Evolutionary conservation across 768 basidiomycete genomes (phyloP), one percentile per base, ranked within the genome.

Genomic region (Pulveroboletus ravenelii): DNA sequence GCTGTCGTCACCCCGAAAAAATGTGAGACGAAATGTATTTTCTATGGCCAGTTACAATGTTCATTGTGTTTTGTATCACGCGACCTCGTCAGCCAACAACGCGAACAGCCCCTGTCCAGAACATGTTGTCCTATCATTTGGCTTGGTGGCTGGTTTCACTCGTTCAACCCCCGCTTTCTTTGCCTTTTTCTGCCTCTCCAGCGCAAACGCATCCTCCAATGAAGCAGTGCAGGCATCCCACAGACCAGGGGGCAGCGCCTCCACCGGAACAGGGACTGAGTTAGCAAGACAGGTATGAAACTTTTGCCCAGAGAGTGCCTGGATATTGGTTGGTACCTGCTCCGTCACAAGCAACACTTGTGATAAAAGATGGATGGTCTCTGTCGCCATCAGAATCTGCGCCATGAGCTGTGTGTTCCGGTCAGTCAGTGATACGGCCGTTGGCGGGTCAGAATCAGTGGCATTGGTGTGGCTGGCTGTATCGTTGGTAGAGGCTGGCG

Each of bases 401-500:
- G 87, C 85, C 45, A 74, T 71, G 14, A 90, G 73, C 57, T 89
- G 88, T 38, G 89, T 69, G 58, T 81, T 78, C 6, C 87, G 74
- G 60, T 86, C 81, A 17, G 67, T 62, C 20, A 84, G 68, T 0
- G 73, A 71, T 6, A 53, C 34, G 23, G 38, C 9, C 10, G 35
- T 29, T 43, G 58, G 56, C 45, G 12, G 23, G 45, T 17, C 44
- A 51, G 41, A 34, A 14, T 51, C 48, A 5, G 51, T 47, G 63
- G 68, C 51, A 47, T 42, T 47, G 52, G 49, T 20, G 8, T 49
- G 56, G 58, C 47, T 12, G 10, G 53, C 62, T 64, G 61, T 64
- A 18, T 41, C 25, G 15, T 15, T 7, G 3, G 1, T 31, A 49
- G 51, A 54, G 53, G 49, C 52, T 18, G 48, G 42, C 18, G 34